These are phyloP conservation scores for Zostera marina DNA, from an alignment of 116 monocot genomes.

Conservation along the genomic window DNA sequence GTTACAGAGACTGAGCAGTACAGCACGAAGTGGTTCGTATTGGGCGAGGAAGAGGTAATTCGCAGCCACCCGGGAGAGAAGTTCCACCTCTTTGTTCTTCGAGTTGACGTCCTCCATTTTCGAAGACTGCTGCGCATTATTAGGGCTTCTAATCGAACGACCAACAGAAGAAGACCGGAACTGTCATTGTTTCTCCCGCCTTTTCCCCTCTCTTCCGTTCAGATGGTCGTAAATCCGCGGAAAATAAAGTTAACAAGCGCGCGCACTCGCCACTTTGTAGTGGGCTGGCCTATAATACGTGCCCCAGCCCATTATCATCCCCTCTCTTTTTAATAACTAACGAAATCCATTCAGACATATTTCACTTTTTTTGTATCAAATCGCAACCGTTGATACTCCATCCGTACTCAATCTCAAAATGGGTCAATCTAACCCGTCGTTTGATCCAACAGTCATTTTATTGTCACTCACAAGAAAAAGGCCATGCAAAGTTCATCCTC, in stretches of 20 bases:
- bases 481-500: too few species aligned
- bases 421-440: too few species aligned
- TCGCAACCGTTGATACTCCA: too few species aligned
- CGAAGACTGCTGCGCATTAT: background rate
- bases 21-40: slow-evolving; percentile 71
- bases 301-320: too few species aligned
- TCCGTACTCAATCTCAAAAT: too few species aligned
- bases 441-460: too few species aligned
- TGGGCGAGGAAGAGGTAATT: slow-evolving; percentile 91
- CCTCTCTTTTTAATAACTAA: too few species aligned
- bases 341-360: too few species aligned
- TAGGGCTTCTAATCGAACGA: background rate
- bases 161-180: background rate
- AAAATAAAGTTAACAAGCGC: background rate
- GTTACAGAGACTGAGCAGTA: slow-evolving; percentile 56
- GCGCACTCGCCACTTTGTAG: too few species aligned
- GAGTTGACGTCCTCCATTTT: slow-evolving; percentile 1
- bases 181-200: background rate
- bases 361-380: too few species aligned
- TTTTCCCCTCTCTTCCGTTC: background rate
- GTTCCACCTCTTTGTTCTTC: slow-evolving; percentile 44
- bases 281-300: too few species aligned
- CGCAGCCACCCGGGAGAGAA: slow-evolving; percentile 64
- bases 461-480: too few species aligned
- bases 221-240: background rate